A percentile compares a stretch with the other conserved stretches of the same genome.
Evolutionary conservation across 345 rosid genomes (phyloP).

Genomic region (Lepidium didymum): DNA sequence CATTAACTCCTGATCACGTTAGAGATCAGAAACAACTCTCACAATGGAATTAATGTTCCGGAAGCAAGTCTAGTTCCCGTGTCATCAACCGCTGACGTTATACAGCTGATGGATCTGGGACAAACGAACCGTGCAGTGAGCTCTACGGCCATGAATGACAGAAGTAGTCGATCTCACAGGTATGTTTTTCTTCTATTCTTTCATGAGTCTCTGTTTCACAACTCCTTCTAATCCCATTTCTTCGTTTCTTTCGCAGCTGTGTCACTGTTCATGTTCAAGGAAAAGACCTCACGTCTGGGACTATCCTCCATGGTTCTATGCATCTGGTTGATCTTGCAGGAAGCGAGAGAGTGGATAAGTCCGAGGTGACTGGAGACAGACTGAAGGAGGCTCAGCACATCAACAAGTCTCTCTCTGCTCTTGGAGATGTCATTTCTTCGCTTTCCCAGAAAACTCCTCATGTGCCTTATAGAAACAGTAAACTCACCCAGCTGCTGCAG

Average conservation of each 20-base stretch:
- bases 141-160: slow-evolving; percentile 87
- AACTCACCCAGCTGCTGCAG: slow-evolving; percentile 91
- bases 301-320: slow-evolving; percentile 68
- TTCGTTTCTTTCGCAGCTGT: slow-evolving; percentile 48
- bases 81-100: slow-evolving; percentile 70
- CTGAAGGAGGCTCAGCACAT: slow-evolving; percentile 88
- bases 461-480: slow-evolving; percentile 92
- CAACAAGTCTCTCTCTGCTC: slow-evolving; percentile 86
- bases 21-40: slow-evolving; percentile 88
- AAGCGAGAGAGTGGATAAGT: slow-evolving; percentile 92
- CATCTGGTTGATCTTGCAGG: slow-evolving; percentile 98
- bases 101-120: slow-evolving; percentile 81
- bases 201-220: not conserved
- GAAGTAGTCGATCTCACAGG: slow-evolving; percentile 99
- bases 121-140: slow-evolving; percentile 76
- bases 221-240: not conserved
- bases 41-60: slow-evolving; percentile 84
- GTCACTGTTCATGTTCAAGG: slow-evolving; percentile 95
- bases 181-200: slow-evolving; percentile 14
- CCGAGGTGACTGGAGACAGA: slow-evolving; percentile 89
- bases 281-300: slow-evolving; percentile 68
- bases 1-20: slow-evolving; percentile 52
- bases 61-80: slow-evolving; percentile 82
- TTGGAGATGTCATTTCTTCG: slow-evolving; percentile 88
- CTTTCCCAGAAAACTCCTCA: slow-evolving; percentile 84